A percentile compares a stretch with the other conserved stretches of the same genome.
Evolutionary conservation across 441 rosid species (phyloP).

Genomic region (Melastoma candidum): DNA sequence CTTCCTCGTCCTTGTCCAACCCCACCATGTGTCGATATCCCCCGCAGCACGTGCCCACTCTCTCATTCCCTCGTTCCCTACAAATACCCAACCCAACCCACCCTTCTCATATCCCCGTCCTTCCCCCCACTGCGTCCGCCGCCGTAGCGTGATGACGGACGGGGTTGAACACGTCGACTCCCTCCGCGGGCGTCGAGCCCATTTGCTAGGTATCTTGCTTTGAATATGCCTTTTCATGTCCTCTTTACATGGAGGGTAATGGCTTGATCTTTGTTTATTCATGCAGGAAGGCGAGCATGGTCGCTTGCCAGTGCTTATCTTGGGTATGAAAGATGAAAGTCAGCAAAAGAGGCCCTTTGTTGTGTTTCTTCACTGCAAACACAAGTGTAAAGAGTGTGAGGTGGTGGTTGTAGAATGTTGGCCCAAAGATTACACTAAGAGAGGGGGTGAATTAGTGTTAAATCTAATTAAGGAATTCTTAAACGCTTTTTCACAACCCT

Average conservation of each 20-base stretch:
- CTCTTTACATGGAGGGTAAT: no score
- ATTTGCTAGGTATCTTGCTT: no score
- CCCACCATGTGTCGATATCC: neutral
- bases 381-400: constrained; percentile 80
- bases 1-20: neutral
- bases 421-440: no score
- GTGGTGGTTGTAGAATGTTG: constrained; percentile 26
- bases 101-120: neutral
- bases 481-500: no score
- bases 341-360: constrained; percentile 55
- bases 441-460: no score
- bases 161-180: neutral
- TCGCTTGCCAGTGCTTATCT: constrained; percentile 55
- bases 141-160: neutral
- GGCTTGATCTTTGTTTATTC: neutral
- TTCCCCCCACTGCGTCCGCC: neutral
- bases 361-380: constrained; percentile 79
- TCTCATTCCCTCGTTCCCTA: constrained; percentile 13
- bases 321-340: constrained; percentile 45
- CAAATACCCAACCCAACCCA: constrained; percentile 8
- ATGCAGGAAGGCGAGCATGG: constrained; percentile 74
- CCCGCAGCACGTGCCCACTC: neutral
- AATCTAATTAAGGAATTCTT: no score
- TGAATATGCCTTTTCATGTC: no score
- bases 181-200: constrained; percentile 45